Base-by-base conservation (phyloP, 108 stramenopile genomes). In the Chaetoceros muelleri region DNA sequence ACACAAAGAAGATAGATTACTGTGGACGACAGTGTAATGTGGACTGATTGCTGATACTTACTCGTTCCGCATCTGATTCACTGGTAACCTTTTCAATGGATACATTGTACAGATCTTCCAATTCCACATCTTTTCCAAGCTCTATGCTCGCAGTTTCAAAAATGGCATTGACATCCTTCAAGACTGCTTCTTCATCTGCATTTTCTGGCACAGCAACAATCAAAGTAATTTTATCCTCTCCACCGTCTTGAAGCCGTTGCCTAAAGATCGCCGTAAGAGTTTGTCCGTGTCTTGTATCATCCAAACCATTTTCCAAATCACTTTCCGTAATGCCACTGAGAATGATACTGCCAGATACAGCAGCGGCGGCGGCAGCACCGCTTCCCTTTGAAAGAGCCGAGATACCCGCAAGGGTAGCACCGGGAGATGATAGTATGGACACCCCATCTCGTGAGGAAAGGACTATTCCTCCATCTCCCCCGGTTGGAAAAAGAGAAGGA, bases 201-300 rank as follows among this genome's bases (percentile, higher is more conserved):
- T 52, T 62, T 21, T 53, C 75, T 26, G 62, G 47, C 44, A 81
- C 71, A 24, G 67, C 76, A 61, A 86, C 62, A 29, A 84, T 65
- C 51, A 88, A 60, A 8, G 77, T 55, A 16, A 47, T 26, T 8
- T 57, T 64, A 26, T 51, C 57, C 49, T 52, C 58, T 3, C 46
- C 57, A 50, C 19, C 25, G 46, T 34, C n/a, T n/a, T 54, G 10
- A 2, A 76, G 51, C 1, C 71, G 54, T 0, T 81, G 68, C 2
- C 80, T 71, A 55, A 90, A 86, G 25, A 90, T 44, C 29, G 85
- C 84, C 0, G 80, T 79, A 28, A 90, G 59, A 3, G 88, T 90
- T 26, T 78, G 54, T 1, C 80, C 84, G 64, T 90, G 88, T 20
- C 88, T 63, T 3, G 88, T 81, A 28, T 73, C 65, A 1, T 61